Evolutionary conservation across 768 basidiomycete species (phyloP).

Genomic region (Tricholoma sp.): DNA sequence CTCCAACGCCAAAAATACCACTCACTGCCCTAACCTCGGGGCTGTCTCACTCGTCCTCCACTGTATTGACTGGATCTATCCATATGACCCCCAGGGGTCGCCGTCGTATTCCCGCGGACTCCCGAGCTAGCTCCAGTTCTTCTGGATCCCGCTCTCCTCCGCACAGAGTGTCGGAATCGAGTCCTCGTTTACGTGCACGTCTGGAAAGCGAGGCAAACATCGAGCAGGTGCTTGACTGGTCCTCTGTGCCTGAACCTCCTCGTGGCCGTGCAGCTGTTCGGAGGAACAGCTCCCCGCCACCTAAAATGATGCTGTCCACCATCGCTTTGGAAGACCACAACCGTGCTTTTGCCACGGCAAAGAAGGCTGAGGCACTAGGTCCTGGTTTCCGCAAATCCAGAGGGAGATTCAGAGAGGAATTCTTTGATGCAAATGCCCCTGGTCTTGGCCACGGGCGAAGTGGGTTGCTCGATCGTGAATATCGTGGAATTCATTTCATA

Average conservation of each 20-base stretch:
- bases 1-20: conserved; percentile 55
- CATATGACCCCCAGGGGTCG: conserved; percentile 52
- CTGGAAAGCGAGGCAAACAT: conserved; percentile 21
- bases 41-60: conserved; percentile 17
- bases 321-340: conserved; percentile 24
- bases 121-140: conserved; percentile 33
- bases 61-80: conserved; percentile 20
- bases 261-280: conserved; percentile 48
- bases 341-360: conserved; percentile 19
- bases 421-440: conserved; percentile 51
- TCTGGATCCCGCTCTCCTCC: conserved; percentile 31
- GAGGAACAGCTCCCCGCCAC: conserved; percentile 56
- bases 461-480: conserved; percentile 47
- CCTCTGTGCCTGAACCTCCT: conserved; percentile 32
- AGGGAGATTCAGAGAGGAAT: conserved; percentile 54
- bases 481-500: conserved; percentile 15
- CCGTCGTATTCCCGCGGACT: conserved; percentile 33
- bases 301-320: conserved; percentile 38
- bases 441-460: conserved; percentile 64
- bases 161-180: conserved; percentile 2
- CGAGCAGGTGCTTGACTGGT: conserved; percentile 45
- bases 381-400: conserved; percentile 31
- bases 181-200: conserved; percentile 11
- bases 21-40: conserved; percentile 18
- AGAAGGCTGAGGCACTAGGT: conserved; percentile 17